Conservation (phyloP, 306 rosid genomes). For the Bauhinia variegata region DNA sequence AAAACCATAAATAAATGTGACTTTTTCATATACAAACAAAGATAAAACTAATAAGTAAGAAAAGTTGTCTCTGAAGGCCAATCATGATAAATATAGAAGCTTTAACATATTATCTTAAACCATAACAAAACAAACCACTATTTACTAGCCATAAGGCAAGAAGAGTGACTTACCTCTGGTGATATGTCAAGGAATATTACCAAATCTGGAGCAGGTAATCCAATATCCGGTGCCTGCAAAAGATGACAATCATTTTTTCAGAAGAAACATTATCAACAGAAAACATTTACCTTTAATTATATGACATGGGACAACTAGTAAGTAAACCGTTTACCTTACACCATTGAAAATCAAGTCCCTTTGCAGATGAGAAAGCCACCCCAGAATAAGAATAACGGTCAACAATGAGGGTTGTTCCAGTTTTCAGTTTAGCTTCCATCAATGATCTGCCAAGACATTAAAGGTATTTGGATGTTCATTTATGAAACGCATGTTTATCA, state of each 20-base stretch:
- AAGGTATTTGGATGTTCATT: neutral
- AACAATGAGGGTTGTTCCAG: constrained; percentile 86
- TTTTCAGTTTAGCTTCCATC: constrained; percentile 83
- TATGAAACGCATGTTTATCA: neutral
- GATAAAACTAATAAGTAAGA: neutral
- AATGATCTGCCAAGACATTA: constrained; percentile 56
- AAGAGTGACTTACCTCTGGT: constrained; percentile 66
- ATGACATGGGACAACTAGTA: neutral
- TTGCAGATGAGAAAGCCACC: constrained; percentile 91
- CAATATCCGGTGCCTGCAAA: constrained; percentile 86
- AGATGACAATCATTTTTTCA: neutral
- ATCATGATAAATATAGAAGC: constrained; percentile 14
- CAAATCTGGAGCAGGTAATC: constrained; percentile 81
- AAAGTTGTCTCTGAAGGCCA: constrained; percentile 4
- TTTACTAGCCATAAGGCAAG: constrained; percentile 12
- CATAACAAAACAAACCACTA: constrained; percentile 15
- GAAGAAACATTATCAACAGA: too few species aligned
- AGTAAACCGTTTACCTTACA: constrained; percentile 65
- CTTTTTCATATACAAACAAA: constrained; percentile 17
- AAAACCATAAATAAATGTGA: neutral
- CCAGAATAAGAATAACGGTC: constrained; percentile 99
- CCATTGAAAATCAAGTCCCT: constrained; percentile 88
- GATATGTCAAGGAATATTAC: constrained; percentile 81
- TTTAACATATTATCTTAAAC: constrained; percentile 9
- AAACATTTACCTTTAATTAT: neutral